A percentile compares a stretch with the other conserved stretches of the same genome.
Evolutionary conservation across 768 basidiomycete species (phyloP).

Genomic region (Auriscalpium vulgare): DNA sequence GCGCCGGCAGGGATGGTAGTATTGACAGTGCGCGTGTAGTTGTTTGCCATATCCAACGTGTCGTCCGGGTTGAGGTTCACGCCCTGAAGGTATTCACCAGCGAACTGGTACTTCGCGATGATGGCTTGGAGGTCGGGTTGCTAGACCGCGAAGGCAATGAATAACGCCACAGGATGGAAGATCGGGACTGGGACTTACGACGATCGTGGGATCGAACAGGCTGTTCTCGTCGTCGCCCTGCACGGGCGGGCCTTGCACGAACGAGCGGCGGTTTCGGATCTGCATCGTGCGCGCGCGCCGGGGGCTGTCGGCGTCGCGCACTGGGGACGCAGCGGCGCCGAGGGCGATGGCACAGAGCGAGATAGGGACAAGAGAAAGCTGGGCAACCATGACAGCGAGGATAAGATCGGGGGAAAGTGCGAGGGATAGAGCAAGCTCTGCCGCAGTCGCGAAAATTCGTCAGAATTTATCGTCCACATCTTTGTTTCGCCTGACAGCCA

Average conservation of each 20-base stretch:
- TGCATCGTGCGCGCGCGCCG: background rate
- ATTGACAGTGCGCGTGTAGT: slow-evolving; percentile 17
- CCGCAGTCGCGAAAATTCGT: no score
- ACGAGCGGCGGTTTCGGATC: background rate
- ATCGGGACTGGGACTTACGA: slow-evolving; percentile 11
- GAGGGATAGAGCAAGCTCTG: no score
- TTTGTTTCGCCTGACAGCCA: no score
- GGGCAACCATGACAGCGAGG: slow-evolving; percentile 2
- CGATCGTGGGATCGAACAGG: slow-evolving; percentile 18
- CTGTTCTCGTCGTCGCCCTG: background rate
- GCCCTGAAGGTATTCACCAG: slow-evolving; percentile 22
- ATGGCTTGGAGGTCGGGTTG: slow-evolving; percentile 20
- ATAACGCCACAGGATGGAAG: background rate
- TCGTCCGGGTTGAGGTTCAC: slow-evolving; percentile 24
- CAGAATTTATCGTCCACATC: no score
- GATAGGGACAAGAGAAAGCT: background rate
- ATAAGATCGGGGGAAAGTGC: no score
- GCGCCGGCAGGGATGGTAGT: slow-evolving; percentile 10
- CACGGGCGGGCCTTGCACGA: background rate
- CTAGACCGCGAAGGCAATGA: slow-evolving; percentile 7
- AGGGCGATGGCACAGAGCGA: background rate
- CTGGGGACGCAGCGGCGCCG: background rate
- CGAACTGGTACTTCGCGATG: slow-evolving; percentile 24
- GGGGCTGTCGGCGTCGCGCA: background rate
- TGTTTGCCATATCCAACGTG: slow-evolving; percentile 15